Conservation (phyloP, 2,329 filamentous ascomycete species). For the Microcyclosporella mali region DNA sequence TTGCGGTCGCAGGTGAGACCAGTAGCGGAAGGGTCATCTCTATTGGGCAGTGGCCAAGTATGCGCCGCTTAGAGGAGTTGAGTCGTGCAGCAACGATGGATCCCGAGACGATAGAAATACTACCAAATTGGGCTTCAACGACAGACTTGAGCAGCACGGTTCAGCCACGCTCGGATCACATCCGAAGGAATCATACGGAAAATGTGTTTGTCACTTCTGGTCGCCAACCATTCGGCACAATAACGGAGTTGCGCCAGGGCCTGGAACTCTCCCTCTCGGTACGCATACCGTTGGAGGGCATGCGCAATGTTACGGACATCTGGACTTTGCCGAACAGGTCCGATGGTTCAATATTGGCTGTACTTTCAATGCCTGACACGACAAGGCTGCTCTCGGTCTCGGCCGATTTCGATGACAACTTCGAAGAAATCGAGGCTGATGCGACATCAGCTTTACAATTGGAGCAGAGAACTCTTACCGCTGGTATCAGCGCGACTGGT, state of each 20-base stretch:
- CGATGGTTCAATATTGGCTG: constrained; percentile 30
- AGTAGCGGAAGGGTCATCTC: constrained; percentile 53
- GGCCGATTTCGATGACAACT: constrained; percentile 13
- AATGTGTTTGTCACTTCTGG: constrained; percentile 38
- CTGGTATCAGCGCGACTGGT: constrained; percentile 14
- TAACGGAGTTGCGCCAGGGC: constrained; percentile 41
- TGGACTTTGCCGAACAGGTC: constrained; percentile 34
- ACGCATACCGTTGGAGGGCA: constrained; percentile 20
- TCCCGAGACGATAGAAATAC: constrained; percentile 44
- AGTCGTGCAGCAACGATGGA: constrained; percentile 42
- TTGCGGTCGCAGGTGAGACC: constrained; percentile 71
- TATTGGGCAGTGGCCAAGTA: constrained; percentile 24
- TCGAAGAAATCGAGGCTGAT: constrained; percentile 7
- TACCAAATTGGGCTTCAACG: constrained; percentile 57
- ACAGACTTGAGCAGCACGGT: constrained; percentile 39
- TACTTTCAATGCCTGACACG: constrained; percentile 31
- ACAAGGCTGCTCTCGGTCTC: constrained; percentile 19
- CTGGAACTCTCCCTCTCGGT: constrained; percentile 33
- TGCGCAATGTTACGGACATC: constrained; percentile 28
- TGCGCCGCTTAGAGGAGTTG: constrained; percentile 39
- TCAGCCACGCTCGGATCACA: constrained; percentile 24
- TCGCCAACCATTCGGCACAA: constrained; percentile 37
- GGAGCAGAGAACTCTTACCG: constrained; percentile 22
- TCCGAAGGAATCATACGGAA: constrained; percentile 16
- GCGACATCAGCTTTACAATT: constrained; percentile 20